These are phyloP conservation scores for Taiwanofungus camphoratus DNA, from an alignment of 1,284 basidiomycete genomes.

Conservation along the genomic window DNA sequence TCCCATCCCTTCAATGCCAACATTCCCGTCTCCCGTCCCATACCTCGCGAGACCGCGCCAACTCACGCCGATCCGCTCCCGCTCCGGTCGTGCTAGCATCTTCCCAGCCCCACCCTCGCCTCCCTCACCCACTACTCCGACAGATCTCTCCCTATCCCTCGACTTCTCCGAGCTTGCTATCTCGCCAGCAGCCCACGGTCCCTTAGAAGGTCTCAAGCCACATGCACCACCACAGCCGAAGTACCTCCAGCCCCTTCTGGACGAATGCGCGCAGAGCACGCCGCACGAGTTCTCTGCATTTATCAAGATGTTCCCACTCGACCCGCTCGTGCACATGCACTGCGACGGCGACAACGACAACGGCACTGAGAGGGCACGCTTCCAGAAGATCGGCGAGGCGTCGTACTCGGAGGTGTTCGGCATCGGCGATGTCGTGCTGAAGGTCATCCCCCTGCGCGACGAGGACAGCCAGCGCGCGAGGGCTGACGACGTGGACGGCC, in stretches of 20 bases:
- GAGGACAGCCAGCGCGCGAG: constrained; percentile 58
- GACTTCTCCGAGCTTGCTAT: constrained; percentile 49
- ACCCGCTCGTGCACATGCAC: constrained; percentile 54
- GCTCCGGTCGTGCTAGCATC: constrained; percentile 27
- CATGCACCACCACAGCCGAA: constrained; percentile 25
- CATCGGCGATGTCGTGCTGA: constrained; percentile 79
- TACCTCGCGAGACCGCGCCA: constrained; percentile 38
- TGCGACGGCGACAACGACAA: constrained; percentile 21
- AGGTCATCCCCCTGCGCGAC: constrained; percentile 73
- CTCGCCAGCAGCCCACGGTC: constrained; percentile 20
- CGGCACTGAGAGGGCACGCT: constrained; percentile 25
- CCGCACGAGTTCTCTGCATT: constrained; percentile 75
- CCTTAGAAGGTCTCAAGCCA: constrained; percentile 11
- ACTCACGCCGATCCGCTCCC: constrained; percentile 61
- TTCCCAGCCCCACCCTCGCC: constrained; percentile 47
- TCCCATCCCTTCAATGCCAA: neutral
- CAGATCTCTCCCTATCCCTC: constrained; percentile 50
- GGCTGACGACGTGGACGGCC: constrained; percentile 47
- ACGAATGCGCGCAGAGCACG: constrained; percentile 60
- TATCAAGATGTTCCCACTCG: constrained; percentile 70
- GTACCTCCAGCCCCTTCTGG: constrained; percentile 55
- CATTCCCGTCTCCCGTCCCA: constrained; percentile 1
- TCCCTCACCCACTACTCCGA: constrained; percentile 37
- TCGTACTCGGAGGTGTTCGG: constrained; percentile 98
- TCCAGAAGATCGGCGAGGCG: constrained; percentile 91